Percentiles rank a stretch among this genome's conserved stretches.
Conservation (phyloP, 2,329 filamentous ascomycete species). For the Juglanconis oblonga region DNA sequence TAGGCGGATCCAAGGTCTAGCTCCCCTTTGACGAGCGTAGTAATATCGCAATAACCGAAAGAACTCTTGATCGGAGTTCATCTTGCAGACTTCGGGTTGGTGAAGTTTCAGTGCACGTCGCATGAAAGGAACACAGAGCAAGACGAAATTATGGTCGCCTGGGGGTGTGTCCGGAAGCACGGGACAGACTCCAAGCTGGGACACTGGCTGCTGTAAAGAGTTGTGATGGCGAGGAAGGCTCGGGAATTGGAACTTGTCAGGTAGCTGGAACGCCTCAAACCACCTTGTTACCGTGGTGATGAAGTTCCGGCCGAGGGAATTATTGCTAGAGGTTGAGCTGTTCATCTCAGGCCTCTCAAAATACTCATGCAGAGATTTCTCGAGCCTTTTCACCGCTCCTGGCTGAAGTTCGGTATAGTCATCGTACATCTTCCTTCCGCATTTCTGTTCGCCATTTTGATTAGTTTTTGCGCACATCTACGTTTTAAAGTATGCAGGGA, state of each 20-base stretch:
- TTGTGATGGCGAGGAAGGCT: background rate
- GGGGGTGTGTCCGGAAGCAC: background rate
- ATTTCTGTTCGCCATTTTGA: background rate
- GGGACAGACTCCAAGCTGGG: constrained; percentile 1
- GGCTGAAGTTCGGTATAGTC: constrained; percentile 10
- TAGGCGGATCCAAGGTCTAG: constrained; percentile 15
- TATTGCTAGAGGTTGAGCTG: background rate
- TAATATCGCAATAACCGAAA: constrained; percentile 18
- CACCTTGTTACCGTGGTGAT: background rate
- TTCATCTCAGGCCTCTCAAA: background rate
- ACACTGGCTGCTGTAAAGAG: background rate
- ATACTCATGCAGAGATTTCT: background rate
- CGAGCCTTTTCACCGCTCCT: background rate
- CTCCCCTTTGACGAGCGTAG: constrained; percentile 16
- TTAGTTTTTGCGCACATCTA: too few species aligned
- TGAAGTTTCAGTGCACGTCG: constrained; percentile 15
- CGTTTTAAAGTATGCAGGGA: too few species aligned
- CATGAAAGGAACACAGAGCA: constrained; percentile 20
- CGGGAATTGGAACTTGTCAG: background rate
- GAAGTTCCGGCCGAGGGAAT: background rate
- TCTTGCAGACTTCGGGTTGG: constrained; percentile 22
- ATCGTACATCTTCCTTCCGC: constrained; percentile 4
- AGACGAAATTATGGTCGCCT: constrained; percentile 17
- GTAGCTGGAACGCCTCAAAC: background rate
- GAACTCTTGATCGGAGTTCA: constrained; percentile 22